Evolutionary conservation across 2,329 filamentous ascomycete species (phyloP).

Genomic region (Exophiala viscosa): DNA sequence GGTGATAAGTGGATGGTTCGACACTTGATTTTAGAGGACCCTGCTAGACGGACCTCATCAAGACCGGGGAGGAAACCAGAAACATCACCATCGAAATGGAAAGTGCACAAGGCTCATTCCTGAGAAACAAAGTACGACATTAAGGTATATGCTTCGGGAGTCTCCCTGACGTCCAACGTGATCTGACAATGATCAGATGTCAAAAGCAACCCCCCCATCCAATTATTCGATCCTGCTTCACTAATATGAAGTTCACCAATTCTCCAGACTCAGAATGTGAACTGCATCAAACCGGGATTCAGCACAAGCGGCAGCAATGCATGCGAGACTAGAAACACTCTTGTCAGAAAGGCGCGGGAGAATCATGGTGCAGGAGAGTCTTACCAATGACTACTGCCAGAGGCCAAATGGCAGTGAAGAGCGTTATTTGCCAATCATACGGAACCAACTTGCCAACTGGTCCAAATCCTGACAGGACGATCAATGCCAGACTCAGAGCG

Average conservation of each 20-base stretch:
- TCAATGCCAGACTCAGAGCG: slow-evolving; percentile 44
- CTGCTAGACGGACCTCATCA: no score
- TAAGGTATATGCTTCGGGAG: no score
- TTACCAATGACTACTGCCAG: slow-evolving; percentile 49
- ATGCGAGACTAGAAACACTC: slow-evolving; percentile 38
- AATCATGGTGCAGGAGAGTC: slow-evolving; percentile 53
- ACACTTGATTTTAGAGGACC: neutral
- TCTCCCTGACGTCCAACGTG: no score
- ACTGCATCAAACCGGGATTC: slow-evolving; percentile 33
- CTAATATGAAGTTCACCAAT: neutral
- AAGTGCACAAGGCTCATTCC: no score
- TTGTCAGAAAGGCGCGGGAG: neutral
- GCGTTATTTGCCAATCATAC: slow-evolving; percentile 53
- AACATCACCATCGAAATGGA: no score
- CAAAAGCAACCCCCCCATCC: no score
- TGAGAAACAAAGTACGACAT: no score
- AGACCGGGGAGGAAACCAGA: no score
- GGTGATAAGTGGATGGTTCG: slow-evolving; percentile 12
- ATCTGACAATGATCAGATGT: no score
- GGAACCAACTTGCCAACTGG: slow-evolving; percentile 37
- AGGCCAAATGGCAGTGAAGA: slow-evolving; percentile 60
- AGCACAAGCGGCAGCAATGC: slow-evolving; percentile 30
- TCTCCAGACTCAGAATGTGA: slow-evolving; percentile 16
- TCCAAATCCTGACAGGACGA: slow-evolving; percentile 44
- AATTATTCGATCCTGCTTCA: no score